A percentile compares a stretch with the other conserved stretches of the same genome.
phyloP scores from a whole-genome alignment of 257 asterid genomes.

The Solanum ahanhuiri region DNA sequence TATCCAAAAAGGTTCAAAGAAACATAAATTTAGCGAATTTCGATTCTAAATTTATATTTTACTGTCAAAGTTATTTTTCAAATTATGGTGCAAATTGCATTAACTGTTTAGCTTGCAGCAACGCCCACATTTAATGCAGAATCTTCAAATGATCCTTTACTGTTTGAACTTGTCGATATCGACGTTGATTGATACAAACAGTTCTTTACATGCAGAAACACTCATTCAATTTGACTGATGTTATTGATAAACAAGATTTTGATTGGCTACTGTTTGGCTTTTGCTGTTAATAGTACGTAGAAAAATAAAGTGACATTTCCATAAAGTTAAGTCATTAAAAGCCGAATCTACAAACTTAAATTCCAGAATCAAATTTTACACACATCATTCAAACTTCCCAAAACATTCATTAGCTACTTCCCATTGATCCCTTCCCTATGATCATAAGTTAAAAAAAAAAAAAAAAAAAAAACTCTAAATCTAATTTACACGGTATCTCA shows the following conservation, averaged over 20 bases:
- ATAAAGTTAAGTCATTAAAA: slow-evolving; percentile 5
- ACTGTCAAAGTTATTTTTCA: not conserved
- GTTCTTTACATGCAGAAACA: slow-evolving; percentile 4
- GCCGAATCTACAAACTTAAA: slow-evolving; percentile 11
- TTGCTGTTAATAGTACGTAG: not conserved
- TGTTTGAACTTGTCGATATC: not conserved
- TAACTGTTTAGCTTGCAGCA: not conserved
- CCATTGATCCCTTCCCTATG: not conserved
- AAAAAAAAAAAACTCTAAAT: not conserved
- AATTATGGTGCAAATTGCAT: not conserved
- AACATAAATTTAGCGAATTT: not conserved
- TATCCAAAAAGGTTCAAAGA: not conserved
- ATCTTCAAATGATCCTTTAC: not conserved
- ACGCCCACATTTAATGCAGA: not conserved
- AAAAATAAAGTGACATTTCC: slow-evolving; percentile 5
- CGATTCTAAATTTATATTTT: not conserved
- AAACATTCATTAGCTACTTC: not conserved
- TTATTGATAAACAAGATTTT: not conserved
- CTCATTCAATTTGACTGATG: slow-evolving; percentile 1
- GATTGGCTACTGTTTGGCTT: not conserved
- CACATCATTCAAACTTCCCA: not conserved
- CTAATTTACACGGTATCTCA: not conserved
- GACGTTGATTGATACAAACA: not conserved
- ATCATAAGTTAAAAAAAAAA: not conserved
- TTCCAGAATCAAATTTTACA: slow-evolving; percentile 18